phyloP scores from a whole-genome alignment of 78 protist species.

The slime mould (Dictyostelium discoideum) region DNA sequence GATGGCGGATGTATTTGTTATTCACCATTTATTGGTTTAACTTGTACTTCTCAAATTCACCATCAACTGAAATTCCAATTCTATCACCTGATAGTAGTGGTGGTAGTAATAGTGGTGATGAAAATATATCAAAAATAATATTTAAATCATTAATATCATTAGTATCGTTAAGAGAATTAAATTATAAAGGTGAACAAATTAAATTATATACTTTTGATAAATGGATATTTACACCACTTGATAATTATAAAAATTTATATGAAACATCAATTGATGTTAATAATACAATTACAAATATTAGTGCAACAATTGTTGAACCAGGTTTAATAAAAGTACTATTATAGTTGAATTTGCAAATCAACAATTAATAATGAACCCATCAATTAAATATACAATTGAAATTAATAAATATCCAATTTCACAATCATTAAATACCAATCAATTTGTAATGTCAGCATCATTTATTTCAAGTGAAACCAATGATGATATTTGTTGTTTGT shows the following conservation, averaged over 20 bases:
- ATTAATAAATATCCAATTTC: neutral
- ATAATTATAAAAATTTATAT: too few relatives aligned
- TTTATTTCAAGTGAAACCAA: neutral
- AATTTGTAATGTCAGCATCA: neutral
- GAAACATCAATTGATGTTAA: neutral
- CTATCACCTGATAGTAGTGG: neutral
- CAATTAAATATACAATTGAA: neutral
- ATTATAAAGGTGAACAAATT: neutral
- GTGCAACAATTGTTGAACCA: neutral
- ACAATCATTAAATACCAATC: neutral
- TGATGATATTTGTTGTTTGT: neutral
- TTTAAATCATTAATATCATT: neutral
- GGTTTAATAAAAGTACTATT: neutral
- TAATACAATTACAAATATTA: neutral
- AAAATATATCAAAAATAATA: neutral
- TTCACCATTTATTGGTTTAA: neutral
- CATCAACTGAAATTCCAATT: neutral
- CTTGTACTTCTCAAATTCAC: neutral
- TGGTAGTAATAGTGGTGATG: too few relatives aligned
- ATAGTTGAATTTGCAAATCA: neutral
- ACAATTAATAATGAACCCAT: neutral
- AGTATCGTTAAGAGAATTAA: neutral
- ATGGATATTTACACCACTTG: neutral
- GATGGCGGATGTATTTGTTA: neutral
- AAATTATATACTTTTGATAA: neutral